Conservation (phyloP, 2,329 filamentous ascomycete species). For the Stenocarpella maydis region DNA sequence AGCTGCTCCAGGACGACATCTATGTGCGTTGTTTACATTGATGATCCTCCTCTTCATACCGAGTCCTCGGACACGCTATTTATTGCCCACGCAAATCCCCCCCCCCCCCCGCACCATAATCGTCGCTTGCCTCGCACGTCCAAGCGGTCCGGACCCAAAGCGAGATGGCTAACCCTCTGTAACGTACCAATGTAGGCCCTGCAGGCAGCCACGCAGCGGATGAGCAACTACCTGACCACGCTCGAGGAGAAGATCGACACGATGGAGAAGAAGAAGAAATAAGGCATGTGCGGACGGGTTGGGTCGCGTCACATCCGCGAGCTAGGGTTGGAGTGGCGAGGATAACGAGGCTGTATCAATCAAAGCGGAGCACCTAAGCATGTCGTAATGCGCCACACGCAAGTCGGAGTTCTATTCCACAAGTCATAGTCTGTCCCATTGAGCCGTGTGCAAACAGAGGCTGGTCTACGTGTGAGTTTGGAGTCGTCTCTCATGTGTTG, state of each 20-base stretch:
- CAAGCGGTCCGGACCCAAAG: neutral
- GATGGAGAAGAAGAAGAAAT: slow-evolving; percentile 73
- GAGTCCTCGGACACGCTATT: no score
- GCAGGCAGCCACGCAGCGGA: slow-evolving; percentile 84
- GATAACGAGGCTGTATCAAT: neutral
- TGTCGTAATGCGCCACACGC: neutral
- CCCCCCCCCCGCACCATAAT: neutral
- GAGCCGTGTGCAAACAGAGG: neutral
- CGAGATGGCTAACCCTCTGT: slow-evolving; percentile 22
- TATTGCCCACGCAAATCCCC: no score
- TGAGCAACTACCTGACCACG: slow-evolving; percentile 83
- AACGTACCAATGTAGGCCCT: slow-evolving; percentile 67
- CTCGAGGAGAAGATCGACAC: slow-evolving; percentile 82
- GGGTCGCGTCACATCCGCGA: neutral
- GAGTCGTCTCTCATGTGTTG: neutral
- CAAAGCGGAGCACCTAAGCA: neutral
- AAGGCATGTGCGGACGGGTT: slow-evolving; percentile 34
- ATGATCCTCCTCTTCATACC: slow-evolving; percentile 42
- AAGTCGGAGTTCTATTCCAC: neutral
- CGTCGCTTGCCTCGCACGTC: slow-evolving; percentile 17
- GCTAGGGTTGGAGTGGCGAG: neutral
- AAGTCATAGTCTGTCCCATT: neutral
- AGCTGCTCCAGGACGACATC: slow-evolving; percentile 93
- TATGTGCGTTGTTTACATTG: slow-evolving; percentile 74
- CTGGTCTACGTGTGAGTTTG: neutral